Evolutionary conservation across 345 rosid species (phyloP).

Genomic region (Firmiana major): DNA sequence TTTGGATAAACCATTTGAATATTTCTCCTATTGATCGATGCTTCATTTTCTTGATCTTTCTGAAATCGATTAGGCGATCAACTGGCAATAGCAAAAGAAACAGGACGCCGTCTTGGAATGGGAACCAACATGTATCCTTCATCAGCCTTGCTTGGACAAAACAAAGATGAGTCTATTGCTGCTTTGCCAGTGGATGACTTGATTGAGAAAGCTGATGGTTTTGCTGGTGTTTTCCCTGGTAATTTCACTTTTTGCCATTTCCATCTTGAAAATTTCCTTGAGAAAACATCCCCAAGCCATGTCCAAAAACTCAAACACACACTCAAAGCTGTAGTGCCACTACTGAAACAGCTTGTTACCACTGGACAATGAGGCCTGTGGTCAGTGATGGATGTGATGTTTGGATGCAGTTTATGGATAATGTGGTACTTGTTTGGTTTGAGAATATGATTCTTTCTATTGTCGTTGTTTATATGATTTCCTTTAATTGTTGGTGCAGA

Average conservation of each 20-base stretch:
- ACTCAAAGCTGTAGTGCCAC: neutral
- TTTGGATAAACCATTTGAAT: neutral
- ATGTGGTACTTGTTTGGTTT: neutral
- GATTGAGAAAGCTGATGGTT: constrained; percentile 61
- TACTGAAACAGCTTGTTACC: neutral
- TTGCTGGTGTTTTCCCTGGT: constrained; percentile 76
- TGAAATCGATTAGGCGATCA: constrained; percentile 42
- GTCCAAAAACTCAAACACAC: neutral
- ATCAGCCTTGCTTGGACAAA: constrained; percentile 57
- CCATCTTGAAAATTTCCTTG: neutral
- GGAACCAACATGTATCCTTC: constrained; percentile 74
- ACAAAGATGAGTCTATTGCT: constrained; percentile 54
- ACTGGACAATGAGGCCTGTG: neutral
- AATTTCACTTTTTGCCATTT: constrained; percentile 5
- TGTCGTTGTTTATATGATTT: neutral
- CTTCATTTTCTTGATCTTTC: neutral
- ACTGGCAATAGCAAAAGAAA: constrained; percentile 65
- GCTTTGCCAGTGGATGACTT: constrained; percentile 60
- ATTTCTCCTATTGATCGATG: neutral
- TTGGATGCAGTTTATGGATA: neutral
- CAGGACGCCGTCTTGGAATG: constrained; percentile 68
- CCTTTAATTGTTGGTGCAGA: constrained; percentile 28
- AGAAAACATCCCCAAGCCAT: neutral
- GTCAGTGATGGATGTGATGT: neutral
- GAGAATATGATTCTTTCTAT: neutral